These are phyloP conservation scores for Xylaria sp. DNA, from an alignment of 2,329 filamentous ascomycete species.

Conservation along the genomic window DNA sequence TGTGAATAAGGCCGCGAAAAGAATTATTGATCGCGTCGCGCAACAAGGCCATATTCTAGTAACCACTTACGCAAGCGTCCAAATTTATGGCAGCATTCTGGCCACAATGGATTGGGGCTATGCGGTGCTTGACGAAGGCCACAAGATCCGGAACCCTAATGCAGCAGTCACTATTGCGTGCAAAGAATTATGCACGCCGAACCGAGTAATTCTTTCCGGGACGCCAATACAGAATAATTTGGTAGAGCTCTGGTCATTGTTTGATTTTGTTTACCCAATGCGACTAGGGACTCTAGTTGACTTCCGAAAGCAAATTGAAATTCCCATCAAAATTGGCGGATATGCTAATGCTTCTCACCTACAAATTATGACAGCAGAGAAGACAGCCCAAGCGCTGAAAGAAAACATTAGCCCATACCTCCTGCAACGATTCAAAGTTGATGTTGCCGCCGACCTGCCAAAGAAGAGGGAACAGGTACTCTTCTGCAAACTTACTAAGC, in stretches of 20 bases:
- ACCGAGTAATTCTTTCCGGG: constrained; percentile 92
- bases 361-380: constrained; percentile 93
- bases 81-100: constrained; percentile 86
- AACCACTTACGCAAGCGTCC: constrained; percentile 95
- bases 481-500: constrained; percentile 89
- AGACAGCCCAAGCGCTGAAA: constrained; percentile 92
- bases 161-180: constrained; percentile 94
- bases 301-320: constrained; percentile 91
- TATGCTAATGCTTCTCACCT: constrained; percentile 96
- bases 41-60: constrained; percentile 91
- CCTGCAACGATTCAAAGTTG: constrained; percentile 89
- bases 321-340: constrained; percentile 91
- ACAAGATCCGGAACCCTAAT: constrained; percentile 98
- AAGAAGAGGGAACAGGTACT: constrained; percentile 97
- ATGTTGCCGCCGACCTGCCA: constrained; percentile 92
- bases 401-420: constrained; percentile 94
- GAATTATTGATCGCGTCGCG: constrained; percentile 84
- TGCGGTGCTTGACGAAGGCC: constrained; percentile 94
- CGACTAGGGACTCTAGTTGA: constrained; percentile 89
- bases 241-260: constrained; percentile 62
- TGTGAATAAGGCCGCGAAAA: constrained; percentile 76
- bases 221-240: constrained; percentile 68
- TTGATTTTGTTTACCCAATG: constrained; percentile 98
- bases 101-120: constrained; percentile 91
- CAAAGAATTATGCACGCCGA: constrained; percentile 90